Percentiles rank a stretch among this genome's conserved stretches.
These are phyloP conservation scores for Xylariaceae sp. DNA, from an alignment of 2,329 filamentous ascomycete species.

Conservation along the genomic window DNA sequence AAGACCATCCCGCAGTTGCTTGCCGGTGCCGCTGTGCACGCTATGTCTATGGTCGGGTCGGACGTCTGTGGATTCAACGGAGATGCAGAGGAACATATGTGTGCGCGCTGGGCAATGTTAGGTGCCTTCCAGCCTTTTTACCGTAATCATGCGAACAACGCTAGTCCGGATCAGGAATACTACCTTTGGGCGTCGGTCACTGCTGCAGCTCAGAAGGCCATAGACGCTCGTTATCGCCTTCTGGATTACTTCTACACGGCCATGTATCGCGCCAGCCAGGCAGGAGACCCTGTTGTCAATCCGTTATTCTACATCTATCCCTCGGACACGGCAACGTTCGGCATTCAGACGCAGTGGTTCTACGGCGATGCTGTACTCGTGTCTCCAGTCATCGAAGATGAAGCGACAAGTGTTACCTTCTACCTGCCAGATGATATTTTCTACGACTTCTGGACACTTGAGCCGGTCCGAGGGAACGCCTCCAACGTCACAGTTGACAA, in stretches of 20 bases:
- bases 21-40: slow-evolving; percentile 47
- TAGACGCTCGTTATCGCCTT: slow-evolving; percentile 70
- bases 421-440: slow-evolving; percentile 50
- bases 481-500: slow-evolving; percentile 19
- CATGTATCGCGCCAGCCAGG: slow-evolving; percentile 53
- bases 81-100: slow-evolving; percentile 58
- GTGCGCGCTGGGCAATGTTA: slow-evolving; percentile 63
- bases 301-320: slow-evolving; percentile 72
- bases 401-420: slow-evolving; percentile 40
- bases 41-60: slow-evolving; percentile 51
- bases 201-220: slow-evolving; percentile 61
- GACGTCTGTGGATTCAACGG: slow-evolving; percentile 64
- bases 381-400: slow-evolving; percentile 44
- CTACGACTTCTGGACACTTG: slow-evolving; percentile 41
- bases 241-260: slow-evolving; percentile 80
- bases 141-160: slow-evolving; percentile 60
- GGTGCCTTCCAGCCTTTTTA: slow-evolving; percentile 68
- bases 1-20: slow-evolving; percentile 46
- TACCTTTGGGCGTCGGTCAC: slow-evolving; percentile 65
- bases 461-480: slow-evolving; percentile 21
- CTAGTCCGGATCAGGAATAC: slow-evolving; percentile 46
- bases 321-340: slow-evolving; percentile 41
- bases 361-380: slow-evolving; percentile 47
- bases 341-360: slow-evolving; percentile 48
- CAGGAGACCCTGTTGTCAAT: slow-evolving; percentile 62